Evolutionary conservation across 352 stramenopile species (phyloP).

Genomic region (Globisporangium megalacanthum): DNA sequence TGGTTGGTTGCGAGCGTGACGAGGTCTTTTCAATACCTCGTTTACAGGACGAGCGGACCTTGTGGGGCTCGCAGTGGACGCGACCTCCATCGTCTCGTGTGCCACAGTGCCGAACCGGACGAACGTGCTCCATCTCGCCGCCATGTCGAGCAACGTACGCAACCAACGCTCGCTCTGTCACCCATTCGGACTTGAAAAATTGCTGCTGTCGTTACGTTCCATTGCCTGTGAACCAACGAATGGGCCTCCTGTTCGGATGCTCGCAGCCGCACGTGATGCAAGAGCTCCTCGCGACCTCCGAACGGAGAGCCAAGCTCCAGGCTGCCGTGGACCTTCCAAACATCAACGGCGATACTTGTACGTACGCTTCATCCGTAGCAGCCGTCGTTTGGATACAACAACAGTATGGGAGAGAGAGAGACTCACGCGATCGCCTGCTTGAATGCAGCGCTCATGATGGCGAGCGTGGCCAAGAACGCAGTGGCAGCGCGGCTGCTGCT

Average conservation of each 20-base stretch:
- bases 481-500: conserved; percentile 41
- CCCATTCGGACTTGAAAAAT: not conserved
- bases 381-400: not conserved
- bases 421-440: not conserved
- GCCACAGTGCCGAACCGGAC: conserved; percentile 61
- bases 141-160: conserved; percentile 67
- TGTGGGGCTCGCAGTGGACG: conserved; percentile 44
- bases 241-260: too few relatives aligned
- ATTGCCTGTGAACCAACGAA: not conserved
- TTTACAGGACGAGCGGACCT: conserved; percentile 46
- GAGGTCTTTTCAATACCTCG: not conserved
- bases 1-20: conserved; percentile 1
- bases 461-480: conserved; percentile 73
- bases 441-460: conserved; percentile 75
- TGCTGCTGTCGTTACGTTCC: not conserved
- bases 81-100: conserved; percentile 49
- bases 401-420: not conserved
- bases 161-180: not conserved
- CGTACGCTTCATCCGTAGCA: not conserved
- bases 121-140: conserved; percentile 71
- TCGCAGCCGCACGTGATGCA: conserved; percentile 53
- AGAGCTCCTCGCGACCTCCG: conserved; percentile 37
- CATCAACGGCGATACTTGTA: conserved; percentile 74
- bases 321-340: conserved; percentile 53
- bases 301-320: conserved; percentile 43